Base-by-base conservation (phyloP, 1,284 basidiomycete species). In the Inonotus obliquus region DNA sequence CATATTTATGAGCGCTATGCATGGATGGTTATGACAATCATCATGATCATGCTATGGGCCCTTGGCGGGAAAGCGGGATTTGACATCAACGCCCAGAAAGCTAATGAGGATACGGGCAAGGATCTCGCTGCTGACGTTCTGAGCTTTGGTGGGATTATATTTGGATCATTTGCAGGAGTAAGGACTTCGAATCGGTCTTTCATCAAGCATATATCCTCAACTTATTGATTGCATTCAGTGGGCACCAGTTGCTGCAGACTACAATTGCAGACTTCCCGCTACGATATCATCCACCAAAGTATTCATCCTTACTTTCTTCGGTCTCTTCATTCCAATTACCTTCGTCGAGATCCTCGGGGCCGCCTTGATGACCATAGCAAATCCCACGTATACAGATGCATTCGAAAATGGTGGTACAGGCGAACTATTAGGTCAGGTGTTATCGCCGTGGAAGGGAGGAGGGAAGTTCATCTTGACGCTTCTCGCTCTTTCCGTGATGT, bases 1-100 rank as follows among this genome's bases (percentile, higher is more conserved):
- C 83, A 85, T 68, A 67, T 77, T 59, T 86, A 84, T 68, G 85
- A 88, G 65, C 77, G 83, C 14, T 86, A 82, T 63, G 80, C 84
- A 9, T 89, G 86, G 86, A 77, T 83, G 2, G 71, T 80, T 27
- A 77, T 80, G 37, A 72, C 82, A 60, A 72, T 84, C 68, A 77
- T 85, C 67, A 83, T 83, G 76, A 73, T 79, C 63, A 80, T 83
- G 67, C 74, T 80, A 48, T 81, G 80, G 66, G 86, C 82, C 13
- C 71, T 86, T 1, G 84, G 82, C 0, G 76, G 77, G 14, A 74
- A 77, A 14, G 82, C 79, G 0, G 79, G 83, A 1, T 80, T 77
- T 59, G 76, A 84, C 37, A 69, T 81, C 4, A 73, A 74, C 53
- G 75, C 79, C 0, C 81, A 83, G 61, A 76, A 76, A 32, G 54